phyloP scores from a whole-genome alignment of 345 rosid species.

The Eutrema yunnanense region DNA sequence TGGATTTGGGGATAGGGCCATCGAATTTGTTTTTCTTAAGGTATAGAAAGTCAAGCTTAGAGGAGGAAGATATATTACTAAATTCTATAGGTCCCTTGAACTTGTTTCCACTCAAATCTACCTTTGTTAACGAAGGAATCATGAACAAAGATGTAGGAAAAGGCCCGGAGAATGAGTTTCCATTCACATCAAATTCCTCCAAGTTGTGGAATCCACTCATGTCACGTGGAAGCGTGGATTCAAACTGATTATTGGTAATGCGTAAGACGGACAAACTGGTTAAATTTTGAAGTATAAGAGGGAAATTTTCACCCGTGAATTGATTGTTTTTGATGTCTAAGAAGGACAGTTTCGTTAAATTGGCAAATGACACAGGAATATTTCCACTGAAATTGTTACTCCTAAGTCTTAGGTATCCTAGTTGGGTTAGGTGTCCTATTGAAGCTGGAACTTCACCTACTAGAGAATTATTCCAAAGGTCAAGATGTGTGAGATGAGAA shows the following conservation, averaged over 20 bases:
- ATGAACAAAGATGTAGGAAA: neutral
- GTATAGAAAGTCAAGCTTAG: accelerated
- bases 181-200: neutral
- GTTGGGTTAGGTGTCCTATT: neutral
- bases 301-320: no score
- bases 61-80: neutral
- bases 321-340: no score
- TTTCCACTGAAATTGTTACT: neutral
- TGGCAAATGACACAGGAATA: neutral
- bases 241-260: neutral
- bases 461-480: neutral
- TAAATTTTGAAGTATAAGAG: no score
- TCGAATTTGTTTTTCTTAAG: neutral
- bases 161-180: neutral
- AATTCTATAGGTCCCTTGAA: neutral
- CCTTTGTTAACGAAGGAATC: neutral
- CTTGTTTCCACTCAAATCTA: no score
- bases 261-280: neutral
- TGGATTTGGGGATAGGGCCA: neutral
- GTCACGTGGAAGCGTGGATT: neutral
- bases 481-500: neutral
- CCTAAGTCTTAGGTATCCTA: neutral
- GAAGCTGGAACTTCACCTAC: neutral
- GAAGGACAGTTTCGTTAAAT: neutral
- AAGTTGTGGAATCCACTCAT: neutral